Evolutionary conservation across 148 eudicot species (phyloP).

Genomic region (Amaranthus palmeri): DNA sequence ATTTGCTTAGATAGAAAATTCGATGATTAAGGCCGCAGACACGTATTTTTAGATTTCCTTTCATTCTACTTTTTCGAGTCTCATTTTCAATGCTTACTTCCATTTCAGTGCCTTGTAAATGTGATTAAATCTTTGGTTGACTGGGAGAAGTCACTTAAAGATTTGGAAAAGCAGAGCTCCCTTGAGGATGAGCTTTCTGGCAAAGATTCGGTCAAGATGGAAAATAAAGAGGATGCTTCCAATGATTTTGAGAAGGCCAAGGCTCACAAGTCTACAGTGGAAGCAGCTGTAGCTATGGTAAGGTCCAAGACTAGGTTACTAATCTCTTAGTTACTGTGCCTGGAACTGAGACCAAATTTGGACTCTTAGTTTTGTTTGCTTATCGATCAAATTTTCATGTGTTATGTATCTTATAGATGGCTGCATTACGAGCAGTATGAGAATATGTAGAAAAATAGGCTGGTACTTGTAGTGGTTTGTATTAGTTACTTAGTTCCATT

Average conservation of each 20-base stretch:
- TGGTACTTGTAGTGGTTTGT: not conserved
- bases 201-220: constrained; percentile 40
- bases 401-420: not conserved
- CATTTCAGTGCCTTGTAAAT: constrained; percentile 78
- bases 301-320: constrained; percentile 10
- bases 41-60: not conserved
- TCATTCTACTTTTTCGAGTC: not conserved
- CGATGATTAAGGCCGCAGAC: not conserved
- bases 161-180: constrained; percentile 39
- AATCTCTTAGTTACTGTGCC: not conserved
- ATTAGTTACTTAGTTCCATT: no score
- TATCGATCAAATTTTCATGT: not conserved
- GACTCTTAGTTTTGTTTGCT: no score
- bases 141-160: constrained; percentile 78
- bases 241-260: constrained; percentile 89
- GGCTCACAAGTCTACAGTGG: constrained; percentile 92
- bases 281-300: constrained; percentile 91
- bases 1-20: not conserved
- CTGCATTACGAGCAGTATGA: no score
- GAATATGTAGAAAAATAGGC: not conserved
- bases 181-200: constrained; percentile 41
- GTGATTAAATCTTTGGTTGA: constrained; percentile 87
- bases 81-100: constrained; percentile 20
- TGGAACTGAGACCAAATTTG: constrained; percentile 2
- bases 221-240: constrained; percentile 44